Percentiles rank a stretch among this genome's conserved stretches.
Conservation (phyloP, 1,139 yeast genomes). For the Yamadazyma blattariae region DNA sequence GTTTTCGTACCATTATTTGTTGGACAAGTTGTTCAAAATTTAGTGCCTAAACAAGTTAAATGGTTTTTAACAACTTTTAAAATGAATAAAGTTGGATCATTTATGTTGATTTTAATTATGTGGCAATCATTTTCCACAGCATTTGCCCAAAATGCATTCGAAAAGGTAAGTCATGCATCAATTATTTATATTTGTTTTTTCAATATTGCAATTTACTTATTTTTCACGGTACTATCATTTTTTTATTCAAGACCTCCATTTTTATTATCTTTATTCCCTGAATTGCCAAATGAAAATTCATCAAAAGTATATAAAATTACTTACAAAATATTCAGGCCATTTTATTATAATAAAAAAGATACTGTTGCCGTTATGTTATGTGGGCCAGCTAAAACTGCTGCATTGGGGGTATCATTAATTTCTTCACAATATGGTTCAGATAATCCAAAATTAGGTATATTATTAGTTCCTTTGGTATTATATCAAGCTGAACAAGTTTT, state of each 20-base stretch:
- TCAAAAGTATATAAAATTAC: conserved; percentile 37
- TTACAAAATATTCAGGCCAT: conserved; percentile 53
- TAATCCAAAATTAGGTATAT: conserved; percentile 60
- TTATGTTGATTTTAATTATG: conserved; percentile 76
- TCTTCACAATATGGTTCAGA: conserved; percentile 75
- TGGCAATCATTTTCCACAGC: conserved; percentile 88
- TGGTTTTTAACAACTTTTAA: conserved; percentile 59
- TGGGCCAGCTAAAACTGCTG: conserved; percentile 93
- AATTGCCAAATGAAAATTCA: conserved; percentile 45
- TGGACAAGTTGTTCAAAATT: conserved; percentile 79
- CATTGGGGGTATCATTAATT: conserved; percentile 79
- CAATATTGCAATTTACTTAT: conserved; percentile 72
- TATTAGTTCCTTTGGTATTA: conserved; percentile 76
- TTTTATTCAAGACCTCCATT: conserved; percentile 60
- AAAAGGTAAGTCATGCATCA: conserved; percentile 63
- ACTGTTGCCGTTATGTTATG: conserved; percentile 80
- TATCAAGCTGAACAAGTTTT: conserved; percentile 87
- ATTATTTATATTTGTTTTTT: conserved; percentile 76
- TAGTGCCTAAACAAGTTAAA: conserved; percentile 62
- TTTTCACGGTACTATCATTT: conserved; percentile 66
- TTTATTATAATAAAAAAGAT: conserved; percentile 67
- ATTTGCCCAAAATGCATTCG: conserved; percentile 76
- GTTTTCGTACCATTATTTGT: conserved; percentile 82
- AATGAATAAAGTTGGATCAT: conserved; percentile 69
- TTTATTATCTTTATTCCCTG: conserved; percentile 39